phyloP scores from a whole-genome alignment of 805 yeast species.

The Cyberlindnera samutprakarnensis region DNA sequence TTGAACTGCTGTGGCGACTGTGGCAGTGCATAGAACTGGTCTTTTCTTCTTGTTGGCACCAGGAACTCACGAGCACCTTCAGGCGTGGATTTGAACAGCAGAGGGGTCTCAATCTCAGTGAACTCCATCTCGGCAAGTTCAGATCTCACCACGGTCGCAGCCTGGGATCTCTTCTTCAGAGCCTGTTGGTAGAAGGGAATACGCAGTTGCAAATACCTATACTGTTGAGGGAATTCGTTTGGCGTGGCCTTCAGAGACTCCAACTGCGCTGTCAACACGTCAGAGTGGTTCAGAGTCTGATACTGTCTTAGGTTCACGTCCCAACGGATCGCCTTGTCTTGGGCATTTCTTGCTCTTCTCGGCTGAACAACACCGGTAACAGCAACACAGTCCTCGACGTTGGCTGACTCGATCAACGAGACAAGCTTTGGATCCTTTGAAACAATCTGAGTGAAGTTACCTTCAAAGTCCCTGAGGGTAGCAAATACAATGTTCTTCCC shows the following conservation, averaged over 20 bases:
- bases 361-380: constrained; percentile 47
- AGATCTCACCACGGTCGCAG: constrained; percentile 40
- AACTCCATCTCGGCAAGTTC: constrained; percentile 40
- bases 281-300: constrained; percentile 55
- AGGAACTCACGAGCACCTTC: constrained; percentile 96
- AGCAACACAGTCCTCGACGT: constrained; percentile 69
- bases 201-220: constrained; percentile 75
- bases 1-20: constrained; percentile 98
- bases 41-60: constrained; percentile 73
- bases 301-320: constrained; percentile 51
- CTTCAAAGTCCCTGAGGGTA: constrained; percentile 64
- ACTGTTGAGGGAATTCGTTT: constrained; percentile 66
- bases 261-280: constrained; percentile 60
- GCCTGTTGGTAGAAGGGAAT: constrained; percentile 48
- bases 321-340: constrained; percentile 27
- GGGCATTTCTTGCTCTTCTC: constrained; percentile 21
- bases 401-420: constrained; percentile 34
- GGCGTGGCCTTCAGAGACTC: constrained; percentile 48
- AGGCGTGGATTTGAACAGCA: constrained; percentile 91
- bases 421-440: constrained; percentile 30
- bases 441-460: constrained; percentile 56
- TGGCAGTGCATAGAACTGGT: constrained; percentile 78
- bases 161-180: constrained; percentile 47
- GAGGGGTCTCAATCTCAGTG: constrained; percentile 86
- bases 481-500: constrained; percentile 66